A percentile compares a stretch with the other conserved stretches of the same genome.
These are phyloP conservation scores for Boletus sp. DNA, from an alignment of 1,284 basidiomycete species.

Conservation along the genomic window DNA sequence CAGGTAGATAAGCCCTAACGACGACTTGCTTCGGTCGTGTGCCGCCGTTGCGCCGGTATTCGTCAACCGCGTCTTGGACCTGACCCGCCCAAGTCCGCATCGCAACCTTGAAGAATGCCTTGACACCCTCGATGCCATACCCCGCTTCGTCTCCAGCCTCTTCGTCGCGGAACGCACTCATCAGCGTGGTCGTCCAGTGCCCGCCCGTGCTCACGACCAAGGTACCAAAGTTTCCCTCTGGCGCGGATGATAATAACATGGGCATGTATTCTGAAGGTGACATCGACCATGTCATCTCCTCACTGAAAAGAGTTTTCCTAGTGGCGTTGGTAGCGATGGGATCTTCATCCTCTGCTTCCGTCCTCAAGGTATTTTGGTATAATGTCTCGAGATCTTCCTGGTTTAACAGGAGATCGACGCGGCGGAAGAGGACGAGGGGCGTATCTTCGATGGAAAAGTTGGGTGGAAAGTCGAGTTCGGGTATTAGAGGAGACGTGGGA, in stretches of 20 bases:
- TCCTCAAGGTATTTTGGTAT: conserved; percentile 32
- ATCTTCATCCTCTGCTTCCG: conserved; percentile 15
- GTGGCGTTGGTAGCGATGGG: conserved; percentile 11
- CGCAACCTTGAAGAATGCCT: conserved; percentile 51
- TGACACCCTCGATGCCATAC: conserved; percentile 48
- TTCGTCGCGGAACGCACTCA: conserved; percentile 45
- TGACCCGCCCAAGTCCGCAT: conserved; percentile 51
- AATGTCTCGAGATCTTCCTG: conserved; percentile 45
- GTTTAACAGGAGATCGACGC: conserved; percentile 57
- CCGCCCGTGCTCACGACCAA: conserved; percentile 60
- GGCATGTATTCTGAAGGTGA: conserved; percentile 50
- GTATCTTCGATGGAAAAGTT: conserved; percentile 53
- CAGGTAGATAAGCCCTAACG: conserved; percentile 58
- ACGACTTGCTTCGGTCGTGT: conserved; percentile 44
- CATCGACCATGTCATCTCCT: conserved; percentile 51
- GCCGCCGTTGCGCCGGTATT: conserved; percentile 27
- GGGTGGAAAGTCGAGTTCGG: conserved; percentile 38
- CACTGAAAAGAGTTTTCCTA: conserved; percentile 45
- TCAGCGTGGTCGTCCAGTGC: conserved; percentile 60
- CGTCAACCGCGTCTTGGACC: conserved; percentile 40
- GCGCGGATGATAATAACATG: conserved; percentile 44
- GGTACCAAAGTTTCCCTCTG: conserved; percentile 51
- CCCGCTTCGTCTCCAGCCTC: conserved; percentile 33
- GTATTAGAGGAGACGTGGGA: conserved; percentile 42
- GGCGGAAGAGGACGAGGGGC: conserved; percentile 59